Evolutionary conservation across 2,329 filamentous ascomycete species (phyloP).

Genomic region (Chaetomium globosum): DNA sequence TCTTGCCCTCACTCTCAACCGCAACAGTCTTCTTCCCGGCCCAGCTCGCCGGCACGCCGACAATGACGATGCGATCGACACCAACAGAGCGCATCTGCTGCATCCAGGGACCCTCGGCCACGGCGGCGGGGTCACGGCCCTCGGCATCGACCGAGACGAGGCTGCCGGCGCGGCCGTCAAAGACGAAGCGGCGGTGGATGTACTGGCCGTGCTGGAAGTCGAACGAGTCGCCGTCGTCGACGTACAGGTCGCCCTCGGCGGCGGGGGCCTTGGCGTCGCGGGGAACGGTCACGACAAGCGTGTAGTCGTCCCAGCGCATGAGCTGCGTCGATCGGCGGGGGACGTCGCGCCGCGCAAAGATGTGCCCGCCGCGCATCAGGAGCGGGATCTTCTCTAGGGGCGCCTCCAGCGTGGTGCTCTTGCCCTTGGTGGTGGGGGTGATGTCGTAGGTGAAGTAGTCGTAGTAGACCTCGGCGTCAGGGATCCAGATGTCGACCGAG

Average conservation of each 20-base stretch:
- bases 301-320: slow-evolving; percentile 96
- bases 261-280: slow-evolving; percentile 57
- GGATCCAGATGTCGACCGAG: slow-evolving; percentile 79
- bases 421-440: slow-evolving; percentile 70
- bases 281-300: slow-evolving; percentile 75
- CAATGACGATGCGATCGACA: slow-evolving; percentile 81
- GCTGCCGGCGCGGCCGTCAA: slow-evolving; percentile 56
- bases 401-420: slow-evolving; percentile 69
- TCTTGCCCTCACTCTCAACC: slow-evolving; percentile 57
- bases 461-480: slow-evolving; percentile 87
- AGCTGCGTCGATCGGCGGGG: slow-evolving; percentile 82
- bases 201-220: slow-evolving; percentile 84
- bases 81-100: slow-evolving; percentile 76
- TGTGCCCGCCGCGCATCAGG: slow-evolving; percentile 89
- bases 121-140: slow-evolving; percentile 54
- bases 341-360: slow-evolving; percentile 86
- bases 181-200: slow-evolving; percentile 80
- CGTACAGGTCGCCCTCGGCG: slow-evolving; percentile 79
- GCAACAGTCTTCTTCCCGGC: slow-evolving; percentile 62
- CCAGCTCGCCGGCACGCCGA: slow-evolving; percentile 78
- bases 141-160: slow-evolving; percentile 73
- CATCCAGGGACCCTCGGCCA: slow-evolving; percentile 72
- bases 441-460: slow-evolving; percentile 89
- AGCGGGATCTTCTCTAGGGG: slow-evolving; percentile 86
- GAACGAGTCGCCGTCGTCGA: slow-evolving; percentile 92